Evolutionary conservation across 2,329 filamentous ascomycete species (phyloP), one percentile per base, ranked within the genome.

Genomic region (Colletotrichum lindemuthianum): DNA sequence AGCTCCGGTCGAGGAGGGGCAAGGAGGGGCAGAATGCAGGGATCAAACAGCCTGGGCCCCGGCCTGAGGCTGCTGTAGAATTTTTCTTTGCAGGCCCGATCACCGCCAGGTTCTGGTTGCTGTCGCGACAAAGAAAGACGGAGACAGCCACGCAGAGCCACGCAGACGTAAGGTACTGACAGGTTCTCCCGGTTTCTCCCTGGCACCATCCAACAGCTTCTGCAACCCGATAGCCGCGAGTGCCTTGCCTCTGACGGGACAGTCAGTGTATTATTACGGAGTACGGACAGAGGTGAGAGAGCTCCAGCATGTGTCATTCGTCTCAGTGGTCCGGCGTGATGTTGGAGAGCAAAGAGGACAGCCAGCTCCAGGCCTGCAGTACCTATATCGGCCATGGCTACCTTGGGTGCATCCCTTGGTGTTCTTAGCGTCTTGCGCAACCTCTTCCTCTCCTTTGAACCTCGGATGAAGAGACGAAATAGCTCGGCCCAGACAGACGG

Each of bases 151-250:
- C 24, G 24, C 24, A 24, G 24, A 24, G 24, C 24, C 24, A 24
- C 24, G 24, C 24, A 24, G 24, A 4, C 24, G 24, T 4, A 24
- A 24, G 24, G 24, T 24, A 24, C 61, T 60, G 40, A 57, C 49
- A 43, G 58, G 40, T 65, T 65, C 63, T 65, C 45, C 63, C 63
- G 63, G 52, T 63, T 65, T 65, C 58, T 63, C 53, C 63, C 58
- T 47, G 37, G 47, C 57, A 40, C 58, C 45, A 40, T 60, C 24
- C 39, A 40, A 45, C 50, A 49, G 51, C 52, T 59, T 16, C 47
- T 45, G 50, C 50, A 24, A 34, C 44, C 57, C 61, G 44, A 56
- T 40, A 44, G 50, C 61, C 61, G 61, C 60, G 60, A 50, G 34
- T 48, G 43, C 37, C 11, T 52, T 37, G 40, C 36, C 56, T 34